phyloP scores from a whole-genome alignment of 768 basidiomycete species.

The Leccinum disarticulatum region DNA sequence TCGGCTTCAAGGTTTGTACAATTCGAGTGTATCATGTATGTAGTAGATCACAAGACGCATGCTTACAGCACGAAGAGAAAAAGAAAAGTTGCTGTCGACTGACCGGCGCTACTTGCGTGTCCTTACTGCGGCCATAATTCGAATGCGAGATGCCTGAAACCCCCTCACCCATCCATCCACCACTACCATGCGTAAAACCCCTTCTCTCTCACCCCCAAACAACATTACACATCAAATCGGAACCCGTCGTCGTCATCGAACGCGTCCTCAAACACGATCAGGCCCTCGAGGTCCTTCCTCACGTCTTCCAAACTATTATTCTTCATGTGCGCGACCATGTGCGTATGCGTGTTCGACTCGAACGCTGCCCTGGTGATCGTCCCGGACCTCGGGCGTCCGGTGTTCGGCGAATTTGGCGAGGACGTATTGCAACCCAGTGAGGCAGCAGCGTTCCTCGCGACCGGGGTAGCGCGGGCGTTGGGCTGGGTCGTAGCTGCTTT shows the following conservation, averaged over 20 bases:
- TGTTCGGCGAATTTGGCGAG: background rate
- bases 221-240: conserved; percentile 27
- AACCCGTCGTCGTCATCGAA: conserved; percentile 31
- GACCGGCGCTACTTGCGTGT: conserved; percentile 4
- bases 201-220: background rate
- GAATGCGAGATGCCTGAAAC: background rate
- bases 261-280: conserved; percentile 30
- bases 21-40: background rate
- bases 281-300: conserved; percentile 32
- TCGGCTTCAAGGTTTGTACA: background rate
- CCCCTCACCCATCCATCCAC: background rate
- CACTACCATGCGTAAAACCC: background rate
- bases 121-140: conserved; percentile 18
- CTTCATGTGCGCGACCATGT: conserved; percentile 15
- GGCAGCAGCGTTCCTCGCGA: background rate
- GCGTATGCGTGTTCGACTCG: conserved; percentile 24
- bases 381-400: conserved; percentile 21
- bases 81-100: conserved; percentile 3
- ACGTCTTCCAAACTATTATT: conserved; percentile 30
- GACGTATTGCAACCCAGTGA: background rate
- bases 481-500: conserved; percentile 9
- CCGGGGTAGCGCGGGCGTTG: background rate
- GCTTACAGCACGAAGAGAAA: conserved; percentile 4
- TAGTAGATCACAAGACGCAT: background rate
- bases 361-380: conserved; percentile 28